A percentile compares a stretch with the other conserved stretches of the same genome.
These are phyloP conservation scores for Diplodia intermedia DNA, from an alignment of 2,329 filamentous ascomycete species.

Conservation along the genomic window DNA sequence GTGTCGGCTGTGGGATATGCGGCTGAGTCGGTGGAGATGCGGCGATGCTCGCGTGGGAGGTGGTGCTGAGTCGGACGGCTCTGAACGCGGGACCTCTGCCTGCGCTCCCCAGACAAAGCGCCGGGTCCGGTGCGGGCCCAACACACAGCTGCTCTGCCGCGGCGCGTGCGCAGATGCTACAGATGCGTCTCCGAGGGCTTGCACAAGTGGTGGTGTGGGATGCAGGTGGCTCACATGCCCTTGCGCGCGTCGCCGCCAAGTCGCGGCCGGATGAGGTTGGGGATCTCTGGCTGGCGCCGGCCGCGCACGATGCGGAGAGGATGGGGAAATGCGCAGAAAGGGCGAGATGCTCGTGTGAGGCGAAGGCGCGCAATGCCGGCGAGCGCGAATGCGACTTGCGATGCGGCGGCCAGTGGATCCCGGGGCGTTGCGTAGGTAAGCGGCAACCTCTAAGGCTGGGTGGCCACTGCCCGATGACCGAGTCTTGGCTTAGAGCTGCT, in stretches of 20 bases:
- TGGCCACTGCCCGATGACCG: slow-evolving; percentile 6
- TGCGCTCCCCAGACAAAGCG: slow-evolving; percentile 20
- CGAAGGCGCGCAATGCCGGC: background rate
- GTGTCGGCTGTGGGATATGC: slow-evolving; percentile 14
- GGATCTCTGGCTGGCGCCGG: background rate
- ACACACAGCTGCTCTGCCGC: slow-evolving; percentile 13
- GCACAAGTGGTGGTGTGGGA: slow-evolving; percentile 7
- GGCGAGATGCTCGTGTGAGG: background rate
- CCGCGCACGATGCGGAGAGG: background rate
- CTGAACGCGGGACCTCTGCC: slow-evolving; percentile 15
- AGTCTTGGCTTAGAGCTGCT: slow-evolving; percentile 28
- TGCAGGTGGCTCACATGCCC: slow-evolving; percentile 19
- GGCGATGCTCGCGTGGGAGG: slow-evolving; percentile 10
- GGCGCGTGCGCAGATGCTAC: background rate
- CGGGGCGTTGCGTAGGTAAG: slow-evolving; percentile 3
- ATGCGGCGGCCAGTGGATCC: slow-evolving; percentile 17
- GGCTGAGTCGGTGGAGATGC: slow-evolving; percentile 28
- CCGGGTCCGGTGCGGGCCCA: background rate
- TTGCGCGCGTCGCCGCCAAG: slow-evolving; percentile 11
- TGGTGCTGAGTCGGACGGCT: background rate
- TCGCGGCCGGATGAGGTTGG: slow-evolving; percentile 17
- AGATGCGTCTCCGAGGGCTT: slow-evolving; percentile 7
- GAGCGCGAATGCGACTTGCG: background rate
- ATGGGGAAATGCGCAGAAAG: background rate
- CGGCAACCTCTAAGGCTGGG: slow-evolving; percentile 16